A percentile compares a stretch with the other conserved stretches of the same genome.
These are phyloP conservation scores for Jasminum sambac DNA, from an alignment of 257 asterid species.

Conservation along the genomic window DNA sequence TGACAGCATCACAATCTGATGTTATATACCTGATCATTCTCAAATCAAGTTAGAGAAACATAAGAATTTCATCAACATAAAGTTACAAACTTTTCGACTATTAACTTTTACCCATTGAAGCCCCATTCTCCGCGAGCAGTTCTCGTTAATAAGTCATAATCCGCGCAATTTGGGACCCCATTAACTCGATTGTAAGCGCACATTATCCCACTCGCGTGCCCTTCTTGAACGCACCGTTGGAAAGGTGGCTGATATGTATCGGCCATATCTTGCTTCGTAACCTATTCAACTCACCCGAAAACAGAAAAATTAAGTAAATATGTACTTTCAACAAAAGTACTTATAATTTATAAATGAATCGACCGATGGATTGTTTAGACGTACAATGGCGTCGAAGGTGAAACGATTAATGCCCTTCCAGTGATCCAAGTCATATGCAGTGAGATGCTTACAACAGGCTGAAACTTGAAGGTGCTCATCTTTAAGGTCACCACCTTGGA, in stretches of 20 bases:
- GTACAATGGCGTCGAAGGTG: slow-evolving; percentile 58
- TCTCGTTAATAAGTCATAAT: slow-evolving; percentile 43
- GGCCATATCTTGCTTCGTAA: slow-evolving; percentile 48
- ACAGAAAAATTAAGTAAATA: not conserved
- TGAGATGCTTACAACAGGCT: slow-evolving; percentile 86
- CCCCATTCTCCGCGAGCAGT: slow-evolving; percentile 71
- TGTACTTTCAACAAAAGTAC: not conserved
- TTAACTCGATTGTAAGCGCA: slow-evolving; percentile 53
- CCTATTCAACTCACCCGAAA: slow-evolving; percentile 26
- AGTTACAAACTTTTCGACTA: not conserved
- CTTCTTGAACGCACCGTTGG: slow-evolving; percentile 41
- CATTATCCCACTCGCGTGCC: slow-evolving; percentile 46
- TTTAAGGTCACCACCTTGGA: slow-evolving; percentile 40
- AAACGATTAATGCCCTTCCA: slow-evolving; percentile 36
- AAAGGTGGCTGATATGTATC: slow-evolving; percentile 57
- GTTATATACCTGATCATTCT: slow-evolving; percentile 47
- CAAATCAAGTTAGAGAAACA: slow-evolving; percentile 5
- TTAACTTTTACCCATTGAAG: slow-evolving; percentile 47
- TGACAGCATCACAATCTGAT: slow-evolving; percentile 67
- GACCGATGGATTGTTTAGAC: not conserved
- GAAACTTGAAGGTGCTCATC: slow-evolving; percentile 61
- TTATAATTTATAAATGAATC: not conserved
- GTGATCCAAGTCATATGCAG: slow-evolving; percentile 40
- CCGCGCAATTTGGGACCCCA: slow-evolving; percentile 51
- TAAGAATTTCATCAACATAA: too few relatives aligned